Percentiles rank a stretch among this genome's conserved stretches.
These are phyloP conservation scores for Coprinopsis cinerea DNA, from an alignment of 768 basidiomycete species.

Conservation along the genomic window DNA sequence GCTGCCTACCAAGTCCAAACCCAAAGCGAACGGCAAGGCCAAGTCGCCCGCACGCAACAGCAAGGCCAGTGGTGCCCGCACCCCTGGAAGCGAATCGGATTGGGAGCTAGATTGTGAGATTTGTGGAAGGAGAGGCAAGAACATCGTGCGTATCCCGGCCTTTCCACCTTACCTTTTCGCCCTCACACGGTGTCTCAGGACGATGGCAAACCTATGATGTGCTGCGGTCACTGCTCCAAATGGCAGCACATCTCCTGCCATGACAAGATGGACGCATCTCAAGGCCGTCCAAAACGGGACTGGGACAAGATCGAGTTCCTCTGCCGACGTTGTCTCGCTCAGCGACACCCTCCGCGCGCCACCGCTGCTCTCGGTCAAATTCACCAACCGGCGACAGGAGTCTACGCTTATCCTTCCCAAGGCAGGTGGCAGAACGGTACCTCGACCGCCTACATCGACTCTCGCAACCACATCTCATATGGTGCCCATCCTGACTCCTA, in stretches of 20 bases:
- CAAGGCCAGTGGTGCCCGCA: background rate
- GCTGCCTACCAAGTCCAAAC: background rate
- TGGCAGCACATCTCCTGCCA: conserved; percentile 93
- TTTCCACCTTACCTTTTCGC: too few relatives aligned
- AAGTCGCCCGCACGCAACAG: background rate
- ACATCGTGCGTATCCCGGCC: conserved; percentile 65
- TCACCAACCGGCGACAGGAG: conserved; percentile 11
- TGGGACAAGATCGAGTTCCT: conserved; percentile 86
- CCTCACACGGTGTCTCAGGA: conserved; percentile 42
- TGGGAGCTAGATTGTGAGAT: conserved; percentile 92
- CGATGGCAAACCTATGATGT: conserved; percentile 73
- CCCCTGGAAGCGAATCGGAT: conserved; percentile 49
- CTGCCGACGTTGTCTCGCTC: conserved; percentile 51
- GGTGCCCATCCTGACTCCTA: conserved; percentile 5
- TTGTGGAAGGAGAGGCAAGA: conserved; percentile 66
- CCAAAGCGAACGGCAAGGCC: background rate
- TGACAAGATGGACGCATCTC: conserved; percentile 58
- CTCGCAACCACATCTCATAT: conserved; percentile 4
- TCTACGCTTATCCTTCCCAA: background rate
- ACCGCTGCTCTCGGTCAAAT: conserved; percentile 8
- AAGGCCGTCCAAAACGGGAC: conserved; percentile 63
- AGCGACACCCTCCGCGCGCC: conserved; percentile 11
- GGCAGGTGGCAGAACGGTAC: background rate
- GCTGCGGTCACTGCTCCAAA: conserved; percentile 72
- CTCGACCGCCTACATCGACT: background rate